These are phyloP conservation scores for Achaetomiella virescens DNA, from an alignment of 495 filamentous ascomycete species.

Conservation along the genomic window DNA sequence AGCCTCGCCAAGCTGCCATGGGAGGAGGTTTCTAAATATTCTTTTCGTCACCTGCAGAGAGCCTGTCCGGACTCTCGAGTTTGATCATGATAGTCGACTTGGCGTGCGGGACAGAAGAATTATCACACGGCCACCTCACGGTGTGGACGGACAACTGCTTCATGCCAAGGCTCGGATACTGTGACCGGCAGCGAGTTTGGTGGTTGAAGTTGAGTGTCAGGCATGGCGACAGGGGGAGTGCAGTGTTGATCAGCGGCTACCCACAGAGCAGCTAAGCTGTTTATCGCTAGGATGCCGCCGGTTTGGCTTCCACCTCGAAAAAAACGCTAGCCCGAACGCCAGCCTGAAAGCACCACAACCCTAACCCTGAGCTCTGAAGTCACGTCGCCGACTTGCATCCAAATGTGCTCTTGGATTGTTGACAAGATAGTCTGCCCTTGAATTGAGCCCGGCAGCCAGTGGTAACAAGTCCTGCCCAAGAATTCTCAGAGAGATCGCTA, in stretches of 20 bases:
- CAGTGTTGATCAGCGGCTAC: too few species aligned
- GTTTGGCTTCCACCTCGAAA: not conserved
- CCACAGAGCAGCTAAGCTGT: not conserved
- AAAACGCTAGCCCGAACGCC: too few species aligned
- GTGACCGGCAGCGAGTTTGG: not conserved
- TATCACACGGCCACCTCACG: not conserved
- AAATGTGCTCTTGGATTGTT: too few species aligned
- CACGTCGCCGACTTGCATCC: too few species aligned
- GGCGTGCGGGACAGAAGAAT: not conserved
- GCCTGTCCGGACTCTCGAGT: not conserved
- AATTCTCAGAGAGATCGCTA: too few species aligned
- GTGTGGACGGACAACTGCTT: not conserved
- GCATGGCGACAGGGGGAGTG: too few species aligned
- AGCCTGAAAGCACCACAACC: not conserved
- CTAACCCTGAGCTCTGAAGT: too few species aligned
- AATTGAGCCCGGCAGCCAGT: too few species aligned
- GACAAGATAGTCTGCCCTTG: too few species aligned
- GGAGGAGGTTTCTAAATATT: not conserved
- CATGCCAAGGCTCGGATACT: not conserved
- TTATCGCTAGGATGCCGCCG: not conserved
- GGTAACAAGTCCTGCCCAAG: too few species aligned
- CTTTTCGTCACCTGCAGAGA: not conserved
- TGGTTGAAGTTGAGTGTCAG: not conserved
- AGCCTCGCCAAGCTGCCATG: not conserved
- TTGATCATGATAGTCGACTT: slow-evolving; percentile 3